Evolutionary conservation across 2,329 filamentous ascomycete species (phyloP).

Genomic region (Chaetomiaceae sp.): DNA sequence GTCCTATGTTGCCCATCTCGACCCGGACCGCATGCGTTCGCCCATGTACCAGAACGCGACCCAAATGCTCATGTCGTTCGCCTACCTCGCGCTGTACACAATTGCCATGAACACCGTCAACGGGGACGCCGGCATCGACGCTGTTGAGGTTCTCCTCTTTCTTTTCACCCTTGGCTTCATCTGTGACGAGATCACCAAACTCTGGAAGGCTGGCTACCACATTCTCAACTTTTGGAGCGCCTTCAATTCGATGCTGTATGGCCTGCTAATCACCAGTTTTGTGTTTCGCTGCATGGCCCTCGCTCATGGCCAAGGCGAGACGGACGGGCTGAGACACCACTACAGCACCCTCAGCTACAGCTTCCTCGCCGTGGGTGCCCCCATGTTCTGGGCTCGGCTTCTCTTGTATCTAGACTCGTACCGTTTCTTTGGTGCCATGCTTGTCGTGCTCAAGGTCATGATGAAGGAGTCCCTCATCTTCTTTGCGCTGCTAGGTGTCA

Average conservation of each 20-base stretch:
- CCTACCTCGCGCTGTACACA: conserved; percentile 84
- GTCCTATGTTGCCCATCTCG: conserved; percentile 74
- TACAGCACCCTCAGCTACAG: conserved; percentile 88
- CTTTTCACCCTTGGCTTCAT: conserved; percentile 88
- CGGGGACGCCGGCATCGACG: conserved; percentile 72
- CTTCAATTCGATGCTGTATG: conserved; percentile 83
- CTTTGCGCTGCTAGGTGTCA: conserved; percentile 81
- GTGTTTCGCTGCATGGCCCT: conserved; percentile 75
- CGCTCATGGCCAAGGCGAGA: conserved; percentile 48
- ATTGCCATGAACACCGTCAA: conserved; percentile 94
- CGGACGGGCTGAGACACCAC: conserved; percentile 48
- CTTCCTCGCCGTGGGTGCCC: conserved; percentile 86
- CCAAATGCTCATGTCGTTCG: conserved; percentile 76
- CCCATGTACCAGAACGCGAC: conserved; percentile 89
- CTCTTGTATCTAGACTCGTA: conserved; percentile 89
- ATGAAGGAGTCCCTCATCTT: conserved; percentile 95
- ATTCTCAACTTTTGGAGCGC: conserved; percentile 97
- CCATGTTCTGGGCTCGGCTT: conserved; percentile 94
- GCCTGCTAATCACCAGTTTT: conserved; percentile 73
- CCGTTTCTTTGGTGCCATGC: conserved; percentile 96
- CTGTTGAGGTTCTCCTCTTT: conserved; percentile 80
- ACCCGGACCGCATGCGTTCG: conserved; percentile 90
- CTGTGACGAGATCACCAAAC: conserved; percentile 79
- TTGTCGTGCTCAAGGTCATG: conserved; percentile 93
- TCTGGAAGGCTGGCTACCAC: conserved; percentile 88